phyloP scores from a whole-genome alignment of 2,329 filamentous ascomycete genomes.

The Talaromyces rugulosus region DNA sequence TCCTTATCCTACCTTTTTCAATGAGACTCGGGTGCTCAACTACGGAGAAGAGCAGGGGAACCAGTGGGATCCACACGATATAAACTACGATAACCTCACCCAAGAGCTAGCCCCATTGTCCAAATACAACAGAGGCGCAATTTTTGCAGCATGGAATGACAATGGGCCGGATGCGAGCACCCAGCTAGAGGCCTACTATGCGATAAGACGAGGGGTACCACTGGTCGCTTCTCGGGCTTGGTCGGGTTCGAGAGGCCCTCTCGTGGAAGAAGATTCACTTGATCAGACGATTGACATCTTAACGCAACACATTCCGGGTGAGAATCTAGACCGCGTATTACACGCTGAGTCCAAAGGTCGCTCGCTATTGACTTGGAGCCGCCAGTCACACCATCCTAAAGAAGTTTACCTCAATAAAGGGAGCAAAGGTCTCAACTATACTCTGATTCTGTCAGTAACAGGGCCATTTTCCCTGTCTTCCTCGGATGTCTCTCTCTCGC shows the following conservation, averaged over 20 bases:
- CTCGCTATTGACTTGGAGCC: slow-evolving; percentile 7
- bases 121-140: slow-evolving; percentile 44
- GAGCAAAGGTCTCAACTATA: slow-evolving; percentile 57
- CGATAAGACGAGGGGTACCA: slow-evolving; percentile 48
- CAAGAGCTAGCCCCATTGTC: slow-evolving; percentile 40
- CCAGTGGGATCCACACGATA: slow-evolving; percentile 48
- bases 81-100: slow-evolving; percentile 46
- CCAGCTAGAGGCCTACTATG: slow-evolving; percentile 51
- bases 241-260: slow-evolving; percentile 44
- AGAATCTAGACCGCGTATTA: slow-evolving; percentile 46
- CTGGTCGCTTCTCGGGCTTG: slow-evolving; percentile 52
- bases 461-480: slow-evolving; percentile 45
- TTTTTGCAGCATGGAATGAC: slow-evolving; percentile 54
- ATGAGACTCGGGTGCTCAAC: slow-evolving; percentile 45
- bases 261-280: slow-evolving; percentile 38
- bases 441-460: slow-evolving; percentile 45
- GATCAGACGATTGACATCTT: slow-evolving; percentile 38
- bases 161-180: slow-evolving; percentile 50
- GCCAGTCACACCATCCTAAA: slow-evolving; percentile 27
- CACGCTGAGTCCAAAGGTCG: slow-evolving; percentile 27
- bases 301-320: slow-evolving; percentile 40
- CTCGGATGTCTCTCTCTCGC: slow-evolving; percentile 38
- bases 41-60: slow-evolving; percentile 45
- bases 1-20: slow-evolving; percentile 45
- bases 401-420: slow-evolving; percentile 33